Base-by-base conservation (phyloP, 148 eudicot species). In the Camellia lanceoleosa region DNA sequence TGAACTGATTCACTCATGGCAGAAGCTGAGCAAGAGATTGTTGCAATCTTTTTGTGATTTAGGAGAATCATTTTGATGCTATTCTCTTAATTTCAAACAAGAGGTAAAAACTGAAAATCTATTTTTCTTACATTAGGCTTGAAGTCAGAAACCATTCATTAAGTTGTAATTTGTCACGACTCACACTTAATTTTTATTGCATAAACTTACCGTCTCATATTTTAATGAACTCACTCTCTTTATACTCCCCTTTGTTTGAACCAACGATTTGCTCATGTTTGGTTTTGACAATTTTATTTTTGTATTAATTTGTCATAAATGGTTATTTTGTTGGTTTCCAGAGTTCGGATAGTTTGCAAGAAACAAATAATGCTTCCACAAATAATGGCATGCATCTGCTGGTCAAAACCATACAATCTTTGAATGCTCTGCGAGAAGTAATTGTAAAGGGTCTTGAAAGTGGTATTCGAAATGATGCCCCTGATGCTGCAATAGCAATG, bases 401-500 rank as follows among this genome's bases (percentile, higher is more conserved):
- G 80, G 80, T 91, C 80, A 82, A 84, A 74, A 89, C 86, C 73
- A 75, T 93, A 73, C 86, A 86, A 73, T 86, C 99, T 79, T 74
- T 92, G 77, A 79, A 87, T 85, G 83, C 80, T 82, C 83, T 96
- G 58, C 91, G 98, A 83, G 88, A 87, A 84, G 66, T 86, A 71
- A 82, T 96, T 78, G 81, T 85, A 44, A 93, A 91, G 80, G 97
- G 99, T 74, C 99, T 96, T 80, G 89, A 87, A 75, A 96, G 99
- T 83, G 99, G 99, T 74, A 86, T 96, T 68, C 92, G 99, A 10
- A 93, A 96, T 85, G 99, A 96, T 82, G 99, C 97, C 62, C 79
- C 98, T 74, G 99, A 96, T 92, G 78, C 90, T 75, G 91, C 99
- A 61, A 92, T 93, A 81, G 98, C 98, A 81, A 93, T 96, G 95